Evolutionary conservation across 148 eudicot species (phyloP), one percentile per base, ranked within the genome.

Genomic region (Cornus suecica): DNA sequence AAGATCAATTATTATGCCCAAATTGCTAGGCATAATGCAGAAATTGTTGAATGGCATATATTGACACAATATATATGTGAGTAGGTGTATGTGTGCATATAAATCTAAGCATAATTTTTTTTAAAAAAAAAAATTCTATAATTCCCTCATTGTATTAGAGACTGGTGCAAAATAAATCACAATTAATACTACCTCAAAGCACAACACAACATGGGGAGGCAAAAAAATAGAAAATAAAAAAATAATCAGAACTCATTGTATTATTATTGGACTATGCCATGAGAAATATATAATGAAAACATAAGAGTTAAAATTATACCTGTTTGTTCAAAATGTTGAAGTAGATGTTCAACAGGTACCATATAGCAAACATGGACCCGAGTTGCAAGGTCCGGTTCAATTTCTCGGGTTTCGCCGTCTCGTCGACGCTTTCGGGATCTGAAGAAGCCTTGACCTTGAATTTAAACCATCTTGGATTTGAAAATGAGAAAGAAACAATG

Each of bases 291-390:
- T 11, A 48, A 48, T 48, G 8, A 48, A 48, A 48, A 48, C 18
- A 48, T 62, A 30, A 69, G 69, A 70, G 25, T n/a, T 2, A 64
- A 34, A 58, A 0, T 65, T 0, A 18, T 15, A 93, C 98, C 98
- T 91, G 94, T 83, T 93, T 93, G 74, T 93, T 93, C 84, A 56
- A 91, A 65, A 93, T 91, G 84, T 93, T 91, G 92, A 87, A 93
- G 89, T 79, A 93, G 56, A 93, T 88, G 73, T 93, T 93, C 82
- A 93, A 81, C 58, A 84, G 72, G 76, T 93, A 93, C 98, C 98
- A 93, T 25, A 88, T 29, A 23, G 76, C 90, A 83, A 93, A 88
- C 98, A 93, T 89, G 71, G 86, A 75, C 25, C 84, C 90, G 29
- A 93, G 92, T 83, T 82, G 88, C 79, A 89, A 41, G 18, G 64